A percentile compares a stretch with the other conserved stretches of the same genome.
Evolutionary conservation across 2,329 filamentous ascomycete species (phyloP).

Genomic region (Colletotrichum musae): DNA sequence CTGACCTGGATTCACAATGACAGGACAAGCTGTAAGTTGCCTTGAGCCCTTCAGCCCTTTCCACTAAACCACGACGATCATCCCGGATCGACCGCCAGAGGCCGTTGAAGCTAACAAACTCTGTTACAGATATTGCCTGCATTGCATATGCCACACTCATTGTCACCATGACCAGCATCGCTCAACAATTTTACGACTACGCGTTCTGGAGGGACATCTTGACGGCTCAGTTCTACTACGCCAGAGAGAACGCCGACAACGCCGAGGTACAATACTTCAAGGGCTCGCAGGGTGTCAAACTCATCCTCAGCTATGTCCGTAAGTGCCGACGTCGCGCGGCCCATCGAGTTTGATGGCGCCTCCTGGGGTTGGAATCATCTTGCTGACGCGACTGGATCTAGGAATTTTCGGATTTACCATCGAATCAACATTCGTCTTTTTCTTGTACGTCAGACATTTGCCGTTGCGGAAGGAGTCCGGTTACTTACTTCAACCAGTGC

Average conservation of each 20-base stretch:
- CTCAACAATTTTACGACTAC: conserved; percentile 36
- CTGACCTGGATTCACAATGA: conserved; percentile 38
- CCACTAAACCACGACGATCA: not conserved
- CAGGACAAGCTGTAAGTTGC: conserved; percentile 34
- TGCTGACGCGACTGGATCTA: not conserved
- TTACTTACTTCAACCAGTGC: conserved; percentile 13
- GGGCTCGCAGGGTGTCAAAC: conserved; percentile 34
- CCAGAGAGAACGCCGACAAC: conserved; percentile 30
- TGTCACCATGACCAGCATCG: conserved; percentile 29
- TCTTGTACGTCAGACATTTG: conserved; percentile 13
- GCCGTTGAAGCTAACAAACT: not conserved
- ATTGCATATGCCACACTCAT: conserved; percentile 33
- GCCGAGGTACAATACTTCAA: conserved; percentile 34
- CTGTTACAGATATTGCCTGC: conserved; percentile 31
- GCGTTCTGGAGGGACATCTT: conserved; percentile 29
- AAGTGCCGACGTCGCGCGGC: not conserved
- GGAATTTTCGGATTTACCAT: conserved; percentile 34
- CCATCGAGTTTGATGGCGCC: no score
- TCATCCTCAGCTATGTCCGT: conserved; percentile 34
- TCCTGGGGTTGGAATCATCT: not conserved
- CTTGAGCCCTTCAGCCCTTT: not conserved
- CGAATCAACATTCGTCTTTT: conserved; percentile 36
- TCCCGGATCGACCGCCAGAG: not conserved
- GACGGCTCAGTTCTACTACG: conserved; percentile 36
- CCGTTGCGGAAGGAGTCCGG: no score